Base-by-base conservation (phyloP, 75 land plant species). In the Cupressus sempervirens region DNA sequence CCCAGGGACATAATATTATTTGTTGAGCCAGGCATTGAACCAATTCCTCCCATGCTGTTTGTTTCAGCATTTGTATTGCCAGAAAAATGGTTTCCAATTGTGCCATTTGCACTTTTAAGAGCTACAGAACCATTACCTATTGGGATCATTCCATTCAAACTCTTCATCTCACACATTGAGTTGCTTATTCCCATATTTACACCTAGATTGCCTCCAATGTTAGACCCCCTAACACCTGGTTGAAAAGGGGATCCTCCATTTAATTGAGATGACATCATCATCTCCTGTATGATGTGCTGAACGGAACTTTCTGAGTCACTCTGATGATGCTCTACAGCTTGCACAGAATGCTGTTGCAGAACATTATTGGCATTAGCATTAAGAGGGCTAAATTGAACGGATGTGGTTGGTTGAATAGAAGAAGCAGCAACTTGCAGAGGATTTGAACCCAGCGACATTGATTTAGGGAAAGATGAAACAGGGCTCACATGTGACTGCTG, bases 251-350 rank as follows among this genome's bases (percentile, higher is more conserved):
- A 0, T 8, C 82, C 43, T 41, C 88, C 91, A 84, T 83, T 89
- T 3, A 87, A 81, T 50, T 94, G 91, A 45, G 89, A 86, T 29
- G 88, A 81, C 91, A 94, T 88, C 89, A 92, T 89, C 86, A 93
- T 91, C 34, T 94, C 92, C 30, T 94, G 94, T 43, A 94, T 56
- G 41, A 94, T 89, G 54, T 92, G 91, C 83, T 91, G 93, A 16
- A 94, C 92, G 76, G 92, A 89, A 81, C 87, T 89, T 81, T 91
- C 93, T 1, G 93, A 84, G 56, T 94, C 95, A 82, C 53, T 85
- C 58, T 84, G 86, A 16, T 91, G 91, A 43, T 74, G 88, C 29
- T 93, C 92, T 35, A 88, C 62, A 23, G 87, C 87, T 40, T 87
- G 26, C 68, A 72, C 15, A n/a, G 89, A 82, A 80, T 90, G 92